Conservation (phyloP, 371 early-diverging fungal genomes). For the Mucor piriformis region DNA sequence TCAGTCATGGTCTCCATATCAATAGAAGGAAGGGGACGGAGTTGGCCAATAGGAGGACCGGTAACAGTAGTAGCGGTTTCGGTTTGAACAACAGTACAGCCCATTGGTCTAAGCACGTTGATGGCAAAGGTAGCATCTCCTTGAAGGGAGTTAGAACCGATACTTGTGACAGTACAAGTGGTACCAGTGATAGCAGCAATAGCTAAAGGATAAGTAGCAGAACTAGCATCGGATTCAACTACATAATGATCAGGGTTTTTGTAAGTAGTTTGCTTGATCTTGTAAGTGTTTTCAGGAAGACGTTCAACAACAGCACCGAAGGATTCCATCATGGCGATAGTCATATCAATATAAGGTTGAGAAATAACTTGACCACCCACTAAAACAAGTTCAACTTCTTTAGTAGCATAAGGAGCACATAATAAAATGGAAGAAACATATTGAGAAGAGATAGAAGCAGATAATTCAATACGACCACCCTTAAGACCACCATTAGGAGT, state of each 20-base stretch:
- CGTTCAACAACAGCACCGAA: conserved; percentile 88
- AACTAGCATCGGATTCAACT: conserved; percentile 97
- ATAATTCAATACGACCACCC: conserved; percentile 88
- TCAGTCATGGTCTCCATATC: conserved; percentile 99
- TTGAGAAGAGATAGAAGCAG: conserved; percentile 95
- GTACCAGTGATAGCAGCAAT: conserved; percentile 96
- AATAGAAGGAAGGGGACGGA: conserved; percentile 78
- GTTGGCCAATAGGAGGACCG: conserved; percentile 79
- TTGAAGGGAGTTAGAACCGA: conserved; percentile 88
- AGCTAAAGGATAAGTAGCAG: conserved; percentile 97
- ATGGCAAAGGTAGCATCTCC: conserved; percentile 93
- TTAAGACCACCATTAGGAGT: conserved; percentile 76
- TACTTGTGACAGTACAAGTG: conserved; percentile 86
- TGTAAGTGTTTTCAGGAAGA: conserved; percentile 78
- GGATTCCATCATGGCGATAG: conserved; percentile 94
- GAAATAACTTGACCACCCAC: conserved; percentile 95
- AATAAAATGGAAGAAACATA: conserved; percentile 96
- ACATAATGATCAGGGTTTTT: conserved; percentile 79
- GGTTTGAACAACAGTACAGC: conserved; percentile 86
- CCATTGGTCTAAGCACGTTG: conserved; percentile 93
- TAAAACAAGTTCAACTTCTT: conserved; percentile 81
- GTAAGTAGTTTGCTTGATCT: conserved; percentile 79
- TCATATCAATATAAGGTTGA: conserved; percentile 98
- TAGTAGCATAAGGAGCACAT: conserved; percentile 91
- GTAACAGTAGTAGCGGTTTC: conserved; percentile 85